A percentile compares a stretch with the other conserved stretches of the same genome.
These are phyloP conservation scores for Backusella luteola DNA, from an alignment of 192 early-diverging fungal species.

Conservation along the genomic window DNA sequence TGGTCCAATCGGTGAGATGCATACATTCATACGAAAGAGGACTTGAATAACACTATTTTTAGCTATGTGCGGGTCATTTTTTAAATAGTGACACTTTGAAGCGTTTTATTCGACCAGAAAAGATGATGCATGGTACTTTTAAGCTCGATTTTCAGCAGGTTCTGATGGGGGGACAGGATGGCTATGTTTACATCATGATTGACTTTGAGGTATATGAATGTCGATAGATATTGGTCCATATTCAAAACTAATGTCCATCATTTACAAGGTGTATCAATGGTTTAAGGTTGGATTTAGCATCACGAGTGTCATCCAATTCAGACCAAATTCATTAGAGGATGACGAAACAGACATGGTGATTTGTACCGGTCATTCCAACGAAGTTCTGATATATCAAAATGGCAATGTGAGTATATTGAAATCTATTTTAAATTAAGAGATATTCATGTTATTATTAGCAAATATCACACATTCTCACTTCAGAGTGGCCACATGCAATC, in stretches of 20 bases:
- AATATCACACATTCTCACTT: conserved; percentile 20
- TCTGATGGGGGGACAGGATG: conserved; percentile 32
- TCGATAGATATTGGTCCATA: neutral
- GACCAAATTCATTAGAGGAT: conserved; percentile 20
- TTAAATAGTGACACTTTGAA: neutral
- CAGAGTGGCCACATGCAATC: conserved; percentile 36
- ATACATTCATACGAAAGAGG: neutral
- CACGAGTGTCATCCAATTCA: conserved; percentile 18
- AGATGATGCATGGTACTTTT: neutral
- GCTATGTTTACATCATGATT: conserved; percentile 29
- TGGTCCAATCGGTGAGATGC: conserved; percentile 29
- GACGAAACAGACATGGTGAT: conserved; percentile 32
- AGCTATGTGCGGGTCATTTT: conserved; percentile 40
- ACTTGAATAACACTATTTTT: neutral
- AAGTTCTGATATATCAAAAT: conserved; percentile 31
- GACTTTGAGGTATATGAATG: conserved; percentile 28
- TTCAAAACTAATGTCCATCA: neutral
- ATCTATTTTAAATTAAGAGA: neutral
- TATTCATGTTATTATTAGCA: conserved; percentile 17
- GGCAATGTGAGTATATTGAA: conserved; percentile 20
- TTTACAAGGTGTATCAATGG: conserved; percentile 28
- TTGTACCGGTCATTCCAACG: conserved; percentile 36
- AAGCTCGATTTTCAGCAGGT: conserved; percentile 21
- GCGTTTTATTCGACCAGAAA: conserved; percentile 3
- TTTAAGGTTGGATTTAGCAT: conserved; percentile 29